A percentile compares a stretch with the other conserved stretches of the same genome.
Conservation (phyloP, 208 protist genomes). For the Vickermania ingenoplastis region DNA sequence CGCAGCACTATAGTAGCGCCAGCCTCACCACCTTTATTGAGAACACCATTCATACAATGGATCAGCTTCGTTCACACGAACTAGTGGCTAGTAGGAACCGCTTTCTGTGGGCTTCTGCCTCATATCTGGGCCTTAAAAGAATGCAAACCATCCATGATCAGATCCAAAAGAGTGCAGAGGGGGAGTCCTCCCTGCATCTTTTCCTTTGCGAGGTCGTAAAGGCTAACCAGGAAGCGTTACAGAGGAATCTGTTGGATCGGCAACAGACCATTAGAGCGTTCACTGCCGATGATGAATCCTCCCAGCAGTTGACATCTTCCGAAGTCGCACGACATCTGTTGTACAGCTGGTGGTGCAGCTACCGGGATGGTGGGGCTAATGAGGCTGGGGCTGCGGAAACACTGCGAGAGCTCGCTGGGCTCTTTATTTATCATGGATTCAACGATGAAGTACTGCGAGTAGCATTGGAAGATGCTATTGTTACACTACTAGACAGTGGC, state of each 20-base stretch:
- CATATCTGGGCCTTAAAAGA: neutral
- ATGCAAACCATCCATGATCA: neutral
- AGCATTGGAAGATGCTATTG: neutral
- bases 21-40: neutral
- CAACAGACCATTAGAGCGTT: neutral
- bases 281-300: neutral
- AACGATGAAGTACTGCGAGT: slow-evolving; percentile 1
- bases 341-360: neutral
- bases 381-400: neutral
- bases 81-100: neutral
- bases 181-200: neutral
- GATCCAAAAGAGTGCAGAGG: neutral
- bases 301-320: neutral
- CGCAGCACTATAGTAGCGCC: neutral
- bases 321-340: neutral
- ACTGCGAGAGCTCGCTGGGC: neutral
- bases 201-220: too few relatives aligned
- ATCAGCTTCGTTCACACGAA: neutral
- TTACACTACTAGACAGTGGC: neutral
- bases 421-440: neutral
- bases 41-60: neutral
- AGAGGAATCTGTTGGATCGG: neutral
- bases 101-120: neutral
- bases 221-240: neutral
- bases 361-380: too few relatives aligned